Evolutionary conservation across 306 rosid species (phyloP).

Genomic region (Quercus cerris): DNA sequence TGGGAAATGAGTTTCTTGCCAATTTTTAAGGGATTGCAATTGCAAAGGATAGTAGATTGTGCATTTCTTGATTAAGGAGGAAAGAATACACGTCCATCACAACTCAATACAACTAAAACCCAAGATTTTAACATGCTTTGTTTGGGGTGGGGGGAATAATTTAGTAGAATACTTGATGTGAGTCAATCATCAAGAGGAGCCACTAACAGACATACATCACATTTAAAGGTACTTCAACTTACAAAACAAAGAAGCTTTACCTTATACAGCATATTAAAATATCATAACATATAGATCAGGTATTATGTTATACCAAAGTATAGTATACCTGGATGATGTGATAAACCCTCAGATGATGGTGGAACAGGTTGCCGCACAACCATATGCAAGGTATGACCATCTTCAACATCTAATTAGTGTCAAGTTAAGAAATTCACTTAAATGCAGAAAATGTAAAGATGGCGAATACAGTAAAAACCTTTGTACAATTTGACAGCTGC

Average conservation of each 20-base stretch:
- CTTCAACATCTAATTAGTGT: constrained; percentile 85
- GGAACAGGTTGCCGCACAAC: constrained; percentile 84
- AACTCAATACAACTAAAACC: neutral
- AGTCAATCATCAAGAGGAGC: neutral
- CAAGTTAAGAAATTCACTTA: constrained; percentile 39
- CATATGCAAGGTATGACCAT: constrained; percentile 97
- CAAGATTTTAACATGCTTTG: neutral
- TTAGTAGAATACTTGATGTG: neutral
- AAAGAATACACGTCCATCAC: neutral
- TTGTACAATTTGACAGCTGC: neutral
- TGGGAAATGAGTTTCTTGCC: neutral
- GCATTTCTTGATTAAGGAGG: neutral
- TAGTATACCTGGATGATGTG: constrained; percentile 64
- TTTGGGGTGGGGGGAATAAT: neutral
- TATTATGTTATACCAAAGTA: neutral
- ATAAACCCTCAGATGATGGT: constrained; percentile 52
- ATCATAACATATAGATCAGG: neutral
- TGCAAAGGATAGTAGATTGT: neutral
- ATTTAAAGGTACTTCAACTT: constrained; percentile 15
- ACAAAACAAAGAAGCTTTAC: constrained; percentile 7
- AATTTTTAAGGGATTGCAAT: neutral
- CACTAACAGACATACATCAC: neutral
- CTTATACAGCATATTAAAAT: constrained; percentile 6
- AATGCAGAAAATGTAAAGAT: constrained; percentile 9
- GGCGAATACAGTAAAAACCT: neutral